These are phyloP conservation scores for Echeveria elegans DNA, from an alignment of 164 flowering plant species.

Conservation along the genomic window DNA sequence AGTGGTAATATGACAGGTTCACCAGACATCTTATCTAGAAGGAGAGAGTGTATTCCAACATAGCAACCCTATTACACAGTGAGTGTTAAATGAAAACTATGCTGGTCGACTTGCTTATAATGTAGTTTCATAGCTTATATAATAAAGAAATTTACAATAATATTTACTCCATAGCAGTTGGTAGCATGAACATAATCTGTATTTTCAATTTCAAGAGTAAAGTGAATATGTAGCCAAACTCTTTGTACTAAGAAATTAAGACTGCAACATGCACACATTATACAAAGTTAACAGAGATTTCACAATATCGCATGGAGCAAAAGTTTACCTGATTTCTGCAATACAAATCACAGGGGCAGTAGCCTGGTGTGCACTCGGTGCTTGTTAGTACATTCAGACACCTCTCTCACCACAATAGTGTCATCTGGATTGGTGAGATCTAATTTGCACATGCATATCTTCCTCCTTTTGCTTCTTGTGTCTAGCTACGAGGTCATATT, in stretches of 20 bases:
- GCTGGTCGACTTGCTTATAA: not conserved
- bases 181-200: not conserved
- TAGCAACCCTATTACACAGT: not conserved
- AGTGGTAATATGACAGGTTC: not conserved
- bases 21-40: not conserved
- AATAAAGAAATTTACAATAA: not conserved
- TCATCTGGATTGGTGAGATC: conserved; percentile 48
- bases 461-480: conserved; percentile 82
- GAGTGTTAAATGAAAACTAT: not conserved
- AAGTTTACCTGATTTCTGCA: conserved; percentile 79
- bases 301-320: not conserved
- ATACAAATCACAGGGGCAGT: conserved; percentile 55
- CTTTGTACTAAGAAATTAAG: not conserved
- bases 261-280: not conserved
- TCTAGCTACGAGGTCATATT: conserved; percentile 19
- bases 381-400: conserved; percentile 83
- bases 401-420: conserved; percentile 78
- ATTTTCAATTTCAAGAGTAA: not conserved
- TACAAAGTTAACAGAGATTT: not conserved
- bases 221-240: not conserved
- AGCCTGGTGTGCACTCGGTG: conserved; percentile 89
- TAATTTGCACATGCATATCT: conserved; percentile 70
- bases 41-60: not conserved
- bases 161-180: not conserved
- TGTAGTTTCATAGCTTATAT: not conserved